These are phyloP conservation scores for Fusarium robinianum DNA, from an alignment of 2,329 filamentous ascomycete genomes.

Conservation along the genomic window DNA sequence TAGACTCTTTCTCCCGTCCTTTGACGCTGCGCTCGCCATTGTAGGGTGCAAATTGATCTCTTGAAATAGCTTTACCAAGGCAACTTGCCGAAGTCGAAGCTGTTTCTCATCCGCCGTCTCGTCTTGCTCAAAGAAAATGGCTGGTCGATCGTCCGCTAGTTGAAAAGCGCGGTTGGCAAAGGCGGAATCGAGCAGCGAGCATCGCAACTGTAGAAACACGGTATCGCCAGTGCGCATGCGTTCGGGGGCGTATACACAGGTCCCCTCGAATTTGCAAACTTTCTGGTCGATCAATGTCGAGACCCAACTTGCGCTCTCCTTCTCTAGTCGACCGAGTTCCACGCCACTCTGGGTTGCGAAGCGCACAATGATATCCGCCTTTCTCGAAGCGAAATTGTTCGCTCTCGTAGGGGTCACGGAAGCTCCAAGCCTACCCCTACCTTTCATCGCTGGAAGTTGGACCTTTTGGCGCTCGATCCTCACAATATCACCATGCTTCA, in stretches of 20 bases:
- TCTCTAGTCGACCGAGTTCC: constrained; percentile 85
- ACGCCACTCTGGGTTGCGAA: constrained; percentile 80
- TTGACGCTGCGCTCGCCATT: constrained; percentile 73
- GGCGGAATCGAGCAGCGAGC: constrained; percentile 72
- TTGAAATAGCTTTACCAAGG: constrained; percentile 84
- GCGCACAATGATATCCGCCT: constrained; percentile 85
- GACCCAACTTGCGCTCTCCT: constrained; percentile 88
- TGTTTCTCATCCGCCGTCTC: constrained; percentile 86
- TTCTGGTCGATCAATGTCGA: constrained; percentile 90
- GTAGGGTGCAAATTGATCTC: constrained; percentile 84
- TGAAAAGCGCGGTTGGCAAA: constrained; percentile 68
- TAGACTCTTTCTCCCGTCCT: constrained; percentile 80
- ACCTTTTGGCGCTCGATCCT: constrained; percentile 85
- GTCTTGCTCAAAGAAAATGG: constrained; percentile 78
- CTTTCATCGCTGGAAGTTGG: constrained; percentile 57
- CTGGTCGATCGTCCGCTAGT: constrained; percentile 70
- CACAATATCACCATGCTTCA: constrained; percentile 82
- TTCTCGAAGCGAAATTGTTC: constrained; percentile 61
- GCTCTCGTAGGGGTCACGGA: constrained; percentile 42
- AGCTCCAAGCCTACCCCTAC: constrained; percentile 48
- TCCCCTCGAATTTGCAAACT: constrained; percentile 83
- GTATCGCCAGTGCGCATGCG: constrained; percentile 87
- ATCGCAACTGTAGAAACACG: constrained; percentile 85
- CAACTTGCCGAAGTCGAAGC: constrained; percentile 81
- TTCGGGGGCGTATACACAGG: constrained; percentile 88